Percentiles rank a stretch among this genome's conserved stretches.
Evolutionary conservation across 768 basidiomycete genomes (phyloP).

Genomic region (Tubosaeta sp.): DNA sequence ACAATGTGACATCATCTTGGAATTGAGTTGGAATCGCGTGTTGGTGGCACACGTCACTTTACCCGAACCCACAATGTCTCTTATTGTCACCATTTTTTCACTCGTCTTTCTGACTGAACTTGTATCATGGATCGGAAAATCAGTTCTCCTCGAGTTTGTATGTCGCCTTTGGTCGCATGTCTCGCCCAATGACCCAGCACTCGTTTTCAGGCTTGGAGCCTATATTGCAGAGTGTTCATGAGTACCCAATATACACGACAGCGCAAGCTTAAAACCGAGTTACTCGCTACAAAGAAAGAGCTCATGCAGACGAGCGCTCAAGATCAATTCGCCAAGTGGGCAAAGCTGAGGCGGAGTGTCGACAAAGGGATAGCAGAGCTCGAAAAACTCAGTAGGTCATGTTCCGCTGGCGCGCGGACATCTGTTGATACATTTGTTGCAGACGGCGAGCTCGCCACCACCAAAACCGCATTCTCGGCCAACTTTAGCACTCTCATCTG

Average conservation of each 20-base stretch:
- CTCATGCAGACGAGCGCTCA: slow-evolving; percentile 89
- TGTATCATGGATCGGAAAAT: slow-evolving; percentile 84
- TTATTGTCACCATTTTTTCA: slow-evolving; percentile 76
- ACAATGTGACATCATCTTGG: neutral
- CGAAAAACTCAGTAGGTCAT: slow-evolving; percentile 80
- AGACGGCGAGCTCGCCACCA: slow-evolving; percentile 66
- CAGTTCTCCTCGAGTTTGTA: slow-evolving; percentile 78
- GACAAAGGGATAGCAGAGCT: slow-evolving; percentile 91
- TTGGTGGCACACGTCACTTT: slow-evolving; percentile 2
- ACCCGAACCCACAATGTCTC: slow-evolving; percentile 50
- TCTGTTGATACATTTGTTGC: slow-evolving; percentile 4
- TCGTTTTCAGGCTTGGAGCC: slow-evolving; percentile 58
- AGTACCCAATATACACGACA: slow-evolving; percentile 54
- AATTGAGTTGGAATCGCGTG: neutral
- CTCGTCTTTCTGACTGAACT: slow-evolving; percentile 81
- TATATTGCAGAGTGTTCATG: slow-evolving; percentile 67
- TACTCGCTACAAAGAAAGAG: slow-evolving; percentile 78
- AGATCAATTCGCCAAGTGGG: slow-evolving; percentile 99
- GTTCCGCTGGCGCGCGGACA: neutral
- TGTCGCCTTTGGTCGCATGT: slow-evolving; percentile 29
- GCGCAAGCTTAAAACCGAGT: slow-evolving; percentile 69
- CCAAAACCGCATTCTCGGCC: slow-evolving; percentile 59
- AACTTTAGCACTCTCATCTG: slow-evolving; percentile 75
- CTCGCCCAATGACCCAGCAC: slow-evolving; percentile 4
- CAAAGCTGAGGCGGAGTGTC: slow-evolving; percentile 82